Evolutionary conservation across 225 moss, liverwort and hornwort species (phyloP), one percentile per base, ranked within the genome.

Genomic region (Lunularia cruciata): DNA sequence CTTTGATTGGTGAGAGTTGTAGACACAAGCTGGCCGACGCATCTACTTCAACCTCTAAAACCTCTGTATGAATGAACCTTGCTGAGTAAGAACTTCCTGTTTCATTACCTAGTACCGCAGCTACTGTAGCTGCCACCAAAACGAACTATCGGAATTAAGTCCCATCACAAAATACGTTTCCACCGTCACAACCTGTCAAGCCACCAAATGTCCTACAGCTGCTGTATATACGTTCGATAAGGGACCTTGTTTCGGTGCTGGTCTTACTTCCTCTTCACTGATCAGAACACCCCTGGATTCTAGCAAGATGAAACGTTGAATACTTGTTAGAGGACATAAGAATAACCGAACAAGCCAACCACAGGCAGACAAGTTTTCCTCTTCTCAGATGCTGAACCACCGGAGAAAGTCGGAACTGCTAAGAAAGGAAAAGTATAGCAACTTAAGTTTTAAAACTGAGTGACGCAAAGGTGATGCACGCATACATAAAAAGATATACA

Each of bases 41-140:
- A 27, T 57, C 56, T 26, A 19, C 20, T 16, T 23, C 11, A 20
- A 2, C 43, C 3, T 19, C 1, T 13, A 7, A 4, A 18, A 56
- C 28, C 47, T 46, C 35, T 27, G n/a, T n/a, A n/a, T n/a, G n/a
- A 19, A 8, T 22, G 43, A 25, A 28, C 51, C 52, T 0, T 32
- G 11, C 39, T 65, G 3, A 5, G 0, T 32, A 0, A 16, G 14
- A 37, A 22, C 40, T 65, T 55, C 67, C 61, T 66, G 54, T 37
- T 13, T 57, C 73, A 56, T 70, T 39, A 73, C 57, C 49, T 45
- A 12, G 63, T 63, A n/a, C n/a, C n/a, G n/a, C n/a, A n/a, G n/a
- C n/a, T n/a, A n/a, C n/a, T n/a, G n/a, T 48, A 57, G 59, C 64
- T 63, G 69, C 78, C 73, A 31, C 78, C 68, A 56, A 48, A 63